Evolutionary conservation across 2,329 filamentous ascomycete genomes (phyloP).

Genomic region (Cladosporium sp.): DNA sequence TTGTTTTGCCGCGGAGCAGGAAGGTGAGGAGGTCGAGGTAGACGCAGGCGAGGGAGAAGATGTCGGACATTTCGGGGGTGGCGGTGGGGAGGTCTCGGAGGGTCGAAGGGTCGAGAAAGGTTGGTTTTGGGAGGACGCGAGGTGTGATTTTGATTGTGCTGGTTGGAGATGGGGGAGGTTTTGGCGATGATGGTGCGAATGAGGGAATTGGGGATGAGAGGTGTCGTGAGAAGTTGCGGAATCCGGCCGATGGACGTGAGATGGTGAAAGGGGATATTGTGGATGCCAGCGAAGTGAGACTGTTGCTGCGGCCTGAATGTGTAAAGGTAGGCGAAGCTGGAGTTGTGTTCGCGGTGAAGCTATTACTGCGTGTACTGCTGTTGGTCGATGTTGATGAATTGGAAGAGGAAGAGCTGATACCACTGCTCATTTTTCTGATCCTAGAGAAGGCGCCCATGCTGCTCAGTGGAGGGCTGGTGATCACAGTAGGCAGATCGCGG

Average conservation of each 20-base stretch:
- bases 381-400: conserved; percentile 24
- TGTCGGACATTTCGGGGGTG: conserved; percentile 50
- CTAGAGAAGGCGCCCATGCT: conserved; percentile 26
- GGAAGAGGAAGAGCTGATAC: conserved; percentile 27
- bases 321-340: conserved; percentile 16
- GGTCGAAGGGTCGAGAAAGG: conserved; percentile 38
- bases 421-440: conserved; percentile 27
- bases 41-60: conserved; percentile 69
- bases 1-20: conserved; percentile 61
- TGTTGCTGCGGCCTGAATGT: conserved; percentile 18
- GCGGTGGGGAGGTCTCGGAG: conserved; percentile 36
- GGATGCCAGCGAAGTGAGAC: conserved; percentile 19
- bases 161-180: conserved; percentile 15
- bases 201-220: conserved; percentile 10
- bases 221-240: conserved; percentile 25
- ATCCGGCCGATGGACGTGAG: conserved; percentile 19
- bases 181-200: conserved; percentile 4
- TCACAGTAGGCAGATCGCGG: conserved; percentile 37
- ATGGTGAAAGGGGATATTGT: conserved; percentile 14
- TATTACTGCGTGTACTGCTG: conserved; percentile 28
- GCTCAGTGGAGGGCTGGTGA: conserved; percentile 26
- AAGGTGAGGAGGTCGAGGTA: conserved; percentile 68
- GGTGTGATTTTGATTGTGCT: conserved; percentile 15
- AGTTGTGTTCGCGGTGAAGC: conserved; percentile 22
- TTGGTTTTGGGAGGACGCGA: conserved; percentile 21